A percentile compares a stretch with the other conserved stretches of the same genome.
Evolutionary conservation across 2,329 filamentous ascomycete genomes (phyloP).

Genomic region (Ceratocystis harringtonii): DNA sequence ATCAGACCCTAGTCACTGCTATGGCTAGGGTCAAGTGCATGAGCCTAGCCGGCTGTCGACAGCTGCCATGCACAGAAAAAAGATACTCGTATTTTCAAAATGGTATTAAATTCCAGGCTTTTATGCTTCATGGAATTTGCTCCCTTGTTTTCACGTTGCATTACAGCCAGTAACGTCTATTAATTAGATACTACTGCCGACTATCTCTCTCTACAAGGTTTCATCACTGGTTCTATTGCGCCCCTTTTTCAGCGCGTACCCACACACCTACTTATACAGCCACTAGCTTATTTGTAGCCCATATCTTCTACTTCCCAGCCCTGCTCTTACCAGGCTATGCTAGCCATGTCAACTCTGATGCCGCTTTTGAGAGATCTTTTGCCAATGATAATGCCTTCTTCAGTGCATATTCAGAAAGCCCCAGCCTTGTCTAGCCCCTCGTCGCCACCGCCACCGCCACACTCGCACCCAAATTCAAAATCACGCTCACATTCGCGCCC

Average conservation of each 20-base stretch:
- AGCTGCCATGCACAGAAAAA: neutral
- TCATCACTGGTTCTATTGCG: too few species aligned
- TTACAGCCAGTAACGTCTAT: neutral
- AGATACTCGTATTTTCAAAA: neutral
- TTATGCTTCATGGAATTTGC: conserved; percentile 8
- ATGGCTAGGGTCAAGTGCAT: neutral
- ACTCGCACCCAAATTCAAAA: neutral
- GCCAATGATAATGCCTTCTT: conserved; percentile 42
- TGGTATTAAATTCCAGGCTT: neutral
- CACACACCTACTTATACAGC: too few species aligned
- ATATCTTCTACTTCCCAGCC: neutral
- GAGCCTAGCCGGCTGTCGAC: neutral
- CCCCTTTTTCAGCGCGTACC: too few species aligned
- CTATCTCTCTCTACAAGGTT: neutral
- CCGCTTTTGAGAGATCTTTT: conserved; percentile 42
- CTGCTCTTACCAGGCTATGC: conserved; percentile 19
- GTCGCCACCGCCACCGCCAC: conserved; percentile 28
- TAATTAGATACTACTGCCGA: neutral
- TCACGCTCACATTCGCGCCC: too few species aligned
- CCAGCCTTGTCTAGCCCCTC: conserved; percentile 19
- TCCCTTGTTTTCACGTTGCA: neutral
- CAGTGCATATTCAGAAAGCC: conserved; percentile 39
- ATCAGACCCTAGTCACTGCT: neutral
- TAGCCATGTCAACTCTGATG: conserved; percentile 42
- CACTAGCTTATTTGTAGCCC: too few species aligned